Evolutionary conservation across 257 asterid genomes (phyloP).

Genomic region (Craterostigma plantagineum): DNA sequence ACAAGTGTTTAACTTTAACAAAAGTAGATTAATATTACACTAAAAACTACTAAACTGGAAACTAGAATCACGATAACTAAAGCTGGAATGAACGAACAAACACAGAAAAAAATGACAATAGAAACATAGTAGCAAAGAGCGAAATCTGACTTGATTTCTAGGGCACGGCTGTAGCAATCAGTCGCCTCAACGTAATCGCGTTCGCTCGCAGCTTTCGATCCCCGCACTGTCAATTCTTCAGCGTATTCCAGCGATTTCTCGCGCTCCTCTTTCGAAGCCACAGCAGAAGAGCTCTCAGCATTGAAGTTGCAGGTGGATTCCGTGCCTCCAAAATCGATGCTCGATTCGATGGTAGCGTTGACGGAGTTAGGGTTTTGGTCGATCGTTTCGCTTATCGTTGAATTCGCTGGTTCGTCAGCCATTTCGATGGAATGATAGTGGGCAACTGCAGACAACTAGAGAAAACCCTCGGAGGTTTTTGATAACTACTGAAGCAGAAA

Average conservation of each 20-base stretch:
- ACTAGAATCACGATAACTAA: not conserved
- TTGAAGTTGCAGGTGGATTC: constrained; percentile 45
- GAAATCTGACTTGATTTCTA: constrained; percentile 54
- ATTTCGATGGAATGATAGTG: too few species aligned
- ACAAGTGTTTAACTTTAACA: too few species aligned
- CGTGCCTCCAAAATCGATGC: constrained; percentile 22
- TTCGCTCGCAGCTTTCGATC: constrained; percentile 48
- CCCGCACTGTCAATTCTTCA: constrained; percentile 48
- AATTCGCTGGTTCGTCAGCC: too few species aligned
- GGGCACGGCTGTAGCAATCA: constrained; percentile 91
- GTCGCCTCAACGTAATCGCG: constrained; percentile 61
- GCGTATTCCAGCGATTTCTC: constrained; percentile 43
- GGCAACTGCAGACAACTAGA: too few species aligned
- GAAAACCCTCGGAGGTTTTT: too few species aligned
- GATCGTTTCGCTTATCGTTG: not conserved
- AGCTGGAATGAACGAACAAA: too few species aligned
- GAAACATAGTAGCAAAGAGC: too few species aligned
- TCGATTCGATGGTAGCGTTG: constrained; percentile 35
- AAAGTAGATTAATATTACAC: too few species aligned
- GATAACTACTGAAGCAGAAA: too few species aligned
- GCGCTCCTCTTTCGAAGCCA: constrained; percentile 19
- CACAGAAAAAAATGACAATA: too few species aligned
- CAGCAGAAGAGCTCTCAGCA: constrained; percentile 26
- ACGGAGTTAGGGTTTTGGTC: constrained; percentile 38
- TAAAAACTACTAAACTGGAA: too few species aligned